Percentiles rank a stretch among this genome's conserved stretches.
phyloP scores from a whole-genome alignment of 805 yeast species.

The Isabelozyma heimii region DNA sequence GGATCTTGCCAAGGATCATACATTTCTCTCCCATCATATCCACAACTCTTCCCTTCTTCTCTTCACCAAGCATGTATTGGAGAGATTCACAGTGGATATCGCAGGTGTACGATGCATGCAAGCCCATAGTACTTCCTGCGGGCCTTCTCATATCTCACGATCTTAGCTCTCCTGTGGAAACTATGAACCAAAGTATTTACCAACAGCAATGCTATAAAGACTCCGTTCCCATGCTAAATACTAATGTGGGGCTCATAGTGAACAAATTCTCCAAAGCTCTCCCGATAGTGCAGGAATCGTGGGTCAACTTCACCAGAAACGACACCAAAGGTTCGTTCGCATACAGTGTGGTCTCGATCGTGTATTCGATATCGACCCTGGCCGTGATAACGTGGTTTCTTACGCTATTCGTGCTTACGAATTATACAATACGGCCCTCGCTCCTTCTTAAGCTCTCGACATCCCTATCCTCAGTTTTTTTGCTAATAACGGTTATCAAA shows the following conservation, averaged over 20 bases:
- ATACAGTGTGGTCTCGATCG: conserved; percentile 58
- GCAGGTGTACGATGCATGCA: conserved; percentile 29
- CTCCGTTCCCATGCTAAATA: conserved; percentile 35
- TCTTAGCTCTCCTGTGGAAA: conserved; percentile 15
- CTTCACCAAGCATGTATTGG: conserved; percentile 30
- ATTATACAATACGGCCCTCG: conserved; percentile 62
- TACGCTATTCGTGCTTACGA: conserved; percentile 62
- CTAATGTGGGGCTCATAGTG: conserved; percentile 32
- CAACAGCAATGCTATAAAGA: conserved; percentile 30
- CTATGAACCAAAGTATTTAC: conserved; percentile 21
- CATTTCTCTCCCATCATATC: not conserved
- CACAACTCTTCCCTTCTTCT: not conserved
- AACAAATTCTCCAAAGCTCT: conserved; percentile 26
- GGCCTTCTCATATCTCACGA: conserved; percentile 34
- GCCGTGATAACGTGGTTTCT: conserved; percentile 63
- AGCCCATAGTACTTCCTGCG: conserved; percentile 22
- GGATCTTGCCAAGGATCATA: not conserved
- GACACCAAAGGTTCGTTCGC: conserved; percentile 43
- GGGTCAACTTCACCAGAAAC: conserved; percentile 42
- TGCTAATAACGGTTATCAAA: conserved; percentile 48
- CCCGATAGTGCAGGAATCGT: conserved; percentile 45
- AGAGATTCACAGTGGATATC: conserved; percentile 18
- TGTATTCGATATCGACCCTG: conserved; percentile 61
- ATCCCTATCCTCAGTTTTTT: conserved; percentile 51
- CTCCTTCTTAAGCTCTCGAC: conserved; percentile 49